These are phyloP conservation scores for Epichloe brachyelytri DNA, from an alignment of 2,329 filamentous ascomycete species.

Conservation along the genomic window DNA sequence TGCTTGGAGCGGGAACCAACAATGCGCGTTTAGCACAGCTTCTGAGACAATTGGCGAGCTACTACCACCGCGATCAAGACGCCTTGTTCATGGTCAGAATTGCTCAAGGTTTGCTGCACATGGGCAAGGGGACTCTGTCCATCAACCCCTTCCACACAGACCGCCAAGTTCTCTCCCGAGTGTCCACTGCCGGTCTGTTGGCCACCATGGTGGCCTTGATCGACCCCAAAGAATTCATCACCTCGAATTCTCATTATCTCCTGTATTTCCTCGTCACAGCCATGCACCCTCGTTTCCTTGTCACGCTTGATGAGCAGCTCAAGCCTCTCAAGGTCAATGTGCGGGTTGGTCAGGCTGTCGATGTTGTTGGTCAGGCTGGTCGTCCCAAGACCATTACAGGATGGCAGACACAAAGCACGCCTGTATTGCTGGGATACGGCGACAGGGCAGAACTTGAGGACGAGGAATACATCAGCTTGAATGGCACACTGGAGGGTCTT, in stretches of 20 bases:
- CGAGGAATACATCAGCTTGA: constrained; percentile 89
- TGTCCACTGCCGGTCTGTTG: constrained; percentile 78
- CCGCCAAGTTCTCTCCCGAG: constrained; percentile 84
- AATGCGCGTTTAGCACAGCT: constrained; percentile 93
- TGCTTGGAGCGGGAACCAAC: constrained; percentile 92
- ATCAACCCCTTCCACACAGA: constrained; percentile 99
- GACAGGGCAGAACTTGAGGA: constrained; percentile 95
- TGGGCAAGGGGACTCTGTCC: constrained; percentile 96
- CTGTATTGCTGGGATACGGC: constrained; percentile 84
- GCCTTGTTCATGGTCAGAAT: constrained; percentile 98
- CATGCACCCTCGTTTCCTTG: constrained; percentile 92
- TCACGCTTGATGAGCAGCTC: constrained; percentile 89
- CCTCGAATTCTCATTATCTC: constrained; percentile 66
- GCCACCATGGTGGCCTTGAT: constrained; percentile 88
- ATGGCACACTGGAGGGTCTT: constrained; percentile 81
- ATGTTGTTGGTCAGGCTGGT: constrained; percentile 93
- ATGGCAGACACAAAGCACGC: constrained; percentile 99
- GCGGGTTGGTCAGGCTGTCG: constrained; percentile 91
- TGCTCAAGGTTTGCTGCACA: constrained; percentile 91
- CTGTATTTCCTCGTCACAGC: constrained; percentile 95
- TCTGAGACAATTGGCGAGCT: constrained; percentile 86
- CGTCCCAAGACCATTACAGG: constrained; percentile 98
- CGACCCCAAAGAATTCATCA: constrained; percentile 78
- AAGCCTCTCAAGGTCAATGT: constrained; percentile 93
- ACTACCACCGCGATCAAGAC: constrained; percentile 95